phyloP scores from a whole-genome alignment of 2,329 filamentous ascomycete genomes.

The Sclerotiophoma versabilis region DNA sequence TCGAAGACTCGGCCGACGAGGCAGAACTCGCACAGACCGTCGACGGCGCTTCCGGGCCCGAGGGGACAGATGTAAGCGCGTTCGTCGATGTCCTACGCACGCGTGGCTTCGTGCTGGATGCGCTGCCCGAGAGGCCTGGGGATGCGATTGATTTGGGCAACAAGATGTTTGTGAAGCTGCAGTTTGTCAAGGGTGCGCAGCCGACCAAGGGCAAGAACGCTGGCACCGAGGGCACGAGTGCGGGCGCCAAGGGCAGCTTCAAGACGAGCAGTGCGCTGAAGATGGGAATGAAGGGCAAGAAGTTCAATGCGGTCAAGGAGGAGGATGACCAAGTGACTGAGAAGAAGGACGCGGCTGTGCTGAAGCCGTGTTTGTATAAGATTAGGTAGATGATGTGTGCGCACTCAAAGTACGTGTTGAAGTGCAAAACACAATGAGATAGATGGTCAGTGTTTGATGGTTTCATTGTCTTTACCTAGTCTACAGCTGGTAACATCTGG shows the following conservation, averaged over 20 bases:
- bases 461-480: constrained; percentile 6
- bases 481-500: not conserved
- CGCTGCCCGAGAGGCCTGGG: constrained; percentile 60
- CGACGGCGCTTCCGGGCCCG: constrained; percentile 68
- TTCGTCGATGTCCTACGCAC: constrained; percentile 84
- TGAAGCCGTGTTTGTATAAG: constrained; percentile 98
- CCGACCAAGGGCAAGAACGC: constrained; percentile 79
- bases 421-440: not conserved
- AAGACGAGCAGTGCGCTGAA: constrained; percentile 66
- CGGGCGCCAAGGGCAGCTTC: constrained; percentile 61
- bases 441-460: not conserved
- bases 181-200: constrained; percentile 83
- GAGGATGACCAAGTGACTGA: constrained; percentile 63
- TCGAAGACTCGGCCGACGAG: constrained; percentile 61
- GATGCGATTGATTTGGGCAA: constrained; percentile 80
- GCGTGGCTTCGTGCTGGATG: constrained; percentile 81
- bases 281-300: constrained; percentile 53
- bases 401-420: too few species aligned
- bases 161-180: constrained; percentile 98
- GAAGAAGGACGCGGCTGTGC: constrained; percentile 70
- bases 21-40: constrained; percentile 69
- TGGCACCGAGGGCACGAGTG: constrained; percentile 47
- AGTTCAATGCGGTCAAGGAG: constrained; percentile 42
- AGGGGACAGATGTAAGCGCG: constrained; percentile 83
- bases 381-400: constrained; percentile 65